Percentiles rank a stretch among this genome's conserved stretches.
Evolutionary conservation across 805 yeast species (phyloP).

Genomic region (Wickerhamiella vanderwaltii): DNA sequence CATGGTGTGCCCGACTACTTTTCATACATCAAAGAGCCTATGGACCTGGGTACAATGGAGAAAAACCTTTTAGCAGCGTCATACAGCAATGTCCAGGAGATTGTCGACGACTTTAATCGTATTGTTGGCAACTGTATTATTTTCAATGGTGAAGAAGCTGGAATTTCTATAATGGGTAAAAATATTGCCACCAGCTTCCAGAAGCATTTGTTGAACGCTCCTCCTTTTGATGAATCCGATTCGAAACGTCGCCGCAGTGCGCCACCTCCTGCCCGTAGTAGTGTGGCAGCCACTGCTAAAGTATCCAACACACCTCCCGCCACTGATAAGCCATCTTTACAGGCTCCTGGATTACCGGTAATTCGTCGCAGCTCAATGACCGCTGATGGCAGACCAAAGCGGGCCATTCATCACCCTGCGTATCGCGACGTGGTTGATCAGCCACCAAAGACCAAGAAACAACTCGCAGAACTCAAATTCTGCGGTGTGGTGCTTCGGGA

Average conservation of each 20-base stretch:
- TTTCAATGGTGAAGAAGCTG: conserved; percentile 76
- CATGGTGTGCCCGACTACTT: conserved; percentile 84
- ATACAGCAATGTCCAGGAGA: conserved; percentile 56
- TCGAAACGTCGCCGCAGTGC: conserved; percentile 14
- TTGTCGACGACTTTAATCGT: conserved; percentile 65
- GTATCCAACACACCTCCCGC: conserved; percentile 9
- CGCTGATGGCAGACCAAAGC: conserved; percentile 73
- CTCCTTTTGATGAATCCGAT: conserved; percentile 38
- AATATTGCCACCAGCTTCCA: conserved; percentile 85
- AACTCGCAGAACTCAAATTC: conserved; percentile 77
- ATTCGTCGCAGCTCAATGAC: conserved; percentile 59
- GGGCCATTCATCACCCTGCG: conserved; percentile 92
- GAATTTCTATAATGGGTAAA: conserved; percentile 83
- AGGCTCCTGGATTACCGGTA: conserved; percentile 38
- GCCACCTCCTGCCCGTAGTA: conserved; percentile 7
- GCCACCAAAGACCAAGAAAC: conserved; percentile 75
- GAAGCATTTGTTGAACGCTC: conserved; percentile 85
- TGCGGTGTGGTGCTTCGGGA: conserved; percentile 76
- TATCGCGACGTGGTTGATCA: conserved; percentile 76
- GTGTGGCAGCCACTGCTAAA: not conserved
- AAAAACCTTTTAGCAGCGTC: conserved; percentile 57
- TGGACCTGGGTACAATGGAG: conserved; percentile 90
- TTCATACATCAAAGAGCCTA: conserved; percentile 71
- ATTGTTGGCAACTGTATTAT: conserved; percentile 73
- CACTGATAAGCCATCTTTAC: conserved; percentile 7